Percentiles rank a stretch among this genome's conserved stretches.
phyloP scores from a whole-genome alignment of 2,329 filamentous ascomycete species.

The Aspergillus sp. region DNA sequence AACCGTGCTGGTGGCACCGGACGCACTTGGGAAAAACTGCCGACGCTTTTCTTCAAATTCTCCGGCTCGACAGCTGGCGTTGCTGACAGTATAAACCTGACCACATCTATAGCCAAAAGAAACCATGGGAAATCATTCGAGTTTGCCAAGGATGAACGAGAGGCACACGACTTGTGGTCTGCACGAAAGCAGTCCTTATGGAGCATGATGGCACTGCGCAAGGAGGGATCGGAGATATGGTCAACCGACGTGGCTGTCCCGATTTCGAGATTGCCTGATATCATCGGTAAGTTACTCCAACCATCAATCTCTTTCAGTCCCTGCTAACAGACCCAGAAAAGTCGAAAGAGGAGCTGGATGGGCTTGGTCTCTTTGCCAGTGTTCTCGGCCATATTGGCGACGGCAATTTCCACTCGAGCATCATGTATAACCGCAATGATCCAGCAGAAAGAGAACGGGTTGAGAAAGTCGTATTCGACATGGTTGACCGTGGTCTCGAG shows the following conservation, averaged over 20 bases:
- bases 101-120: constrained; percentile 56
- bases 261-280: constrained; percentile 52
- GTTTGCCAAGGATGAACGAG: constrained; percentile 45
- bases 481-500: constrained; percentile 81
- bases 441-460: constrained; percentile 64
- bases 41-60: constrained; percentile 46
- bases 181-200: constrained; percentile 53
- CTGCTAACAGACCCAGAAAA: constrained; percentile 48
- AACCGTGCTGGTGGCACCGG: constrained; percentile 55
- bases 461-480: constrained; percentile 73
- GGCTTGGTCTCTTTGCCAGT: constrained; percentile 75
- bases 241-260: constrained; percentile 54
- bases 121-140: constrained; percentile 50
- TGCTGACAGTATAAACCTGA: constrained; percentile 62
- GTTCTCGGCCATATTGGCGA: constrained; percentile 87
- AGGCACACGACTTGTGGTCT: constrained; percentile 50
- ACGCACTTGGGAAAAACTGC: constrained; percentile 33
- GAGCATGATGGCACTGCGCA: constrained; percentile 50
- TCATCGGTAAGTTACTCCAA: constrained; percentile 41
- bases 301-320: neutral
- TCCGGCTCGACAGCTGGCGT: constrained; percentile 71
- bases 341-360: constrained; percentile 81
- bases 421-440: constrained; percentile 70
- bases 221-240: constrained; percentile 50
- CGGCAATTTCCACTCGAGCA: constrained; percentile 88